Evolutionary conservation across 768 basidiomycete genomes (phyloP), one percentile per base, ranked within the genome.

Genomic region (Xerocomellus intermedius): DNA sequence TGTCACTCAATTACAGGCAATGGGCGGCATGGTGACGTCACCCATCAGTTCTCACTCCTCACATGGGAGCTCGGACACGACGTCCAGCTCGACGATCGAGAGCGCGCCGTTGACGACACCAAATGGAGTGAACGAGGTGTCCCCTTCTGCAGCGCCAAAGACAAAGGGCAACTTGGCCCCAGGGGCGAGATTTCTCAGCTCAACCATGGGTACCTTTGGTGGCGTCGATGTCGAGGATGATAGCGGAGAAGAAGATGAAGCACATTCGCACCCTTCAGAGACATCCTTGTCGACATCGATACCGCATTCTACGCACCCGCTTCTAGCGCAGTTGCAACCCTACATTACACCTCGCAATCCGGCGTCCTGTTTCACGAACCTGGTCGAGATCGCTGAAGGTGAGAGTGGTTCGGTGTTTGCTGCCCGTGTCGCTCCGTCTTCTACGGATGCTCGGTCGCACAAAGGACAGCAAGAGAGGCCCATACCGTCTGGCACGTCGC

Each of bases 371-470:
- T 92, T 88, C 68, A 71, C 77, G 9, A 82, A 89, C 56, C 73
- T 91, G 43, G 81, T 79, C 50, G 91, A 91, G 71, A 86, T 94
- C 28, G 91, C 89, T 0, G 87, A 92, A 66, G 90, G 91, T 32
- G 91, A 92, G 65, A 87, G 82, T 39, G 91, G 91, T 5, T 85
- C 82, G 2, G 87, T 94, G 19, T 82, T 73, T 54, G 74, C 76
- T 16, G 81, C 79, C 2, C 65, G 68, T 26, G 67, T 78, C 7
- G 42, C 19, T 16, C 30, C 57, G 12, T 61, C 53, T 4, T 48
- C 38, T 65, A 69, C 50, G 12, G 46, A 52, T 12, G 28, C 32
- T 8, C 42, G 1, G 9, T 22, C 49, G n/a, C 37, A 43, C 8
- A 45, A 30, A 14, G 46, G 30, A 32, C 37, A 21, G 24, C 43